Evolutionary conservation across 1,139 yeast species (phyloP).

Genomic region (Nematodospora anomalae): DNA sequence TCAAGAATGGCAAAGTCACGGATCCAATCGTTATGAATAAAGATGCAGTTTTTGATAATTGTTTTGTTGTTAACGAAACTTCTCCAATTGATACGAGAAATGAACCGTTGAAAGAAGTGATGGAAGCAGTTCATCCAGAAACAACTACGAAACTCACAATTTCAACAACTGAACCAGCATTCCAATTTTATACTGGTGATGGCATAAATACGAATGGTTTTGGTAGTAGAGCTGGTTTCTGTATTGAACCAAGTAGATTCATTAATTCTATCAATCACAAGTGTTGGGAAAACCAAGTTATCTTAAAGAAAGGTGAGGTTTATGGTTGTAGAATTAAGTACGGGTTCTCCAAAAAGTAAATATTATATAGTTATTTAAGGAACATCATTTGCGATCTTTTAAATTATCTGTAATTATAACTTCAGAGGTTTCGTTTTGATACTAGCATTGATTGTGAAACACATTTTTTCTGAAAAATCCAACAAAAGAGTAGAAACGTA

Average conservation of each 20-base stretch:
- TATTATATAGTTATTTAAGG: neutral
- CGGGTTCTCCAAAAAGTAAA: constrained; percentile 16
- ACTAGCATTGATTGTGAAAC: too few species aligned
- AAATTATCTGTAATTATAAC: too few species aligned
- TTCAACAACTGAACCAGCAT: constrained; percentile 63
- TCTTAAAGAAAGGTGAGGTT: constrained; percentile 50
- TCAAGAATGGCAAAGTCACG: constrained; percentile 20
- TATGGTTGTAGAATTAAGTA: constrained; percentile 56
- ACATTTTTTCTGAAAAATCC: neutral
- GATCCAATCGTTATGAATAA: constrained; percentile 24
- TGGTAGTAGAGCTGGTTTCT: constrained; percentile 55
- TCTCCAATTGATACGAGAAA: constrained; percentile 45
- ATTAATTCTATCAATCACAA: constrained; percentile 54
- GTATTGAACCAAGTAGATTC: constrained; percentile 63
- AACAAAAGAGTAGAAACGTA: neutral
- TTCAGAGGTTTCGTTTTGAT: too few species aligned
- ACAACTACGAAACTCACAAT: constrained; percentile 45
- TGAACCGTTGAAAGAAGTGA: constrained; percentile 33
- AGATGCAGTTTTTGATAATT: constrained; percentile 46
- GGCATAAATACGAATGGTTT: constrained; percentile 41
- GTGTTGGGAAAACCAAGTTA: constrained; percentile 53
- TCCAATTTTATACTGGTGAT: constrained; percentile 69
- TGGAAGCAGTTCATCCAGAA: constrained; percentile 50
- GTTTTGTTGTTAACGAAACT: constrained; percentile 46
- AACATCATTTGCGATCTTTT: too few species aligned